A percentile compares a stretch with the other conserved stretches of the same genome.
Conservation (phyloP, 1,284 basidiomycete genomes). For the Fomes fomentarius region DNA sequence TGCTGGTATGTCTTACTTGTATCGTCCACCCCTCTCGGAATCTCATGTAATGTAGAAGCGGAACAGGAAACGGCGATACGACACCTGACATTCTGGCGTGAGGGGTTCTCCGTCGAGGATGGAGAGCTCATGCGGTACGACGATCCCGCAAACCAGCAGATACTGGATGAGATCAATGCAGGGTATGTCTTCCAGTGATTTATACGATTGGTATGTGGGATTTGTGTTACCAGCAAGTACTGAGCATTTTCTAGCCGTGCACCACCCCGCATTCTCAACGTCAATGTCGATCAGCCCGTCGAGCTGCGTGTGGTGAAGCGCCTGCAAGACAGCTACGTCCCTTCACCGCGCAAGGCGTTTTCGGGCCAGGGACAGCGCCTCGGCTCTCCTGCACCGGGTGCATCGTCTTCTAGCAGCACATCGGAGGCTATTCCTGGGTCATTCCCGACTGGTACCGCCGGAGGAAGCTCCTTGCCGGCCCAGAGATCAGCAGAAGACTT, state of each 20-base stretch:
- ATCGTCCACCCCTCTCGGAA: not conserved
- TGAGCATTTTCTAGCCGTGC: slow-evolving; percentile 56
- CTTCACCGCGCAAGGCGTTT: slow-evolving; percentile 60
- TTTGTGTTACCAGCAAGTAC: slow-evolving; percentile 1
- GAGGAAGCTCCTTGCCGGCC: slow-evolving; percentile 23
- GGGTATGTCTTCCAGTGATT: slow-evolving; percentile 59
- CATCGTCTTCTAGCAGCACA: slow-evolving; percentile 14
- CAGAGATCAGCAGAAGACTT: slow-evolving; percentile 43
- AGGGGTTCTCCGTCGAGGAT: slow-evolving; percentile 94
- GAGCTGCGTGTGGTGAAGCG: slow-evolving; percentile 84
- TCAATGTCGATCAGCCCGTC: slow-evolving; percentile 81
- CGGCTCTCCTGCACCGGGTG: slow-evolving; percentile 63
- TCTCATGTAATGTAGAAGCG: slow-evolving; percentile 35
- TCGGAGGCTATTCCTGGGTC: slow-evolving; percentile 59
- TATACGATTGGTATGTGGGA: no score
- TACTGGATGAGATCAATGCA: slow-evolving; percentile 80
- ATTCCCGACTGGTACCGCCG: slow-evolving; percentile 42
- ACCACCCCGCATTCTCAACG: slow-evolving; percentile 79
- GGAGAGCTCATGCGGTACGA: slow-evolving; percentile 87
- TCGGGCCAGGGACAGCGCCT: slow-evolving; percentile 83
- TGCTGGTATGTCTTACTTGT: slow-evolving; percentile 6
- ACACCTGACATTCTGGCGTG: slow-evolving; percentile 90
- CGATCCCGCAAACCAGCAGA: slow-evolving; percentile 74
- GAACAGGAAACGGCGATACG: slow-evolving; percentile 71
- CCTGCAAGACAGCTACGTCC: slow-evolving; percentile 74